Percentiles rank a stretch among this genome's conserved stretches.
Conservation (phyloP, 1,284 basidiomycete genomes). For the Apiotrichum gracile region DNA sequence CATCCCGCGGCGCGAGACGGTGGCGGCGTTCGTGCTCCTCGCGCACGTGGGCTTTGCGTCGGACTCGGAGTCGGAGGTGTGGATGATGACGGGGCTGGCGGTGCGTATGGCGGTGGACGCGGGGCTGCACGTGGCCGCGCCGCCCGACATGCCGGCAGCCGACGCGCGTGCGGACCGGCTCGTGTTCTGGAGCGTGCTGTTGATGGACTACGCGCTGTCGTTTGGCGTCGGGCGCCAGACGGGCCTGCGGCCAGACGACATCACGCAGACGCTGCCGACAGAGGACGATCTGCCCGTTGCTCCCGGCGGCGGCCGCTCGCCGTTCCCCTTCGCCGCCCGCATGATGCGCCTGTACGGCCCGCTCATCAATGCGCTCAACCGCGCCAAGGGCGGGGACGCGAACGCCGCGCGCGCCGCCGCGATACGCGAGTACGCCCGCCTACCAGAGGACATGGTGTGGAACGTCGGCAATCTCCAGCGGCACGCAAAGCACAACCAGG, state of each 20-base stretch:
- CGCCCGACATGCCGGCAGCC: slow-evolving; percentile 1
- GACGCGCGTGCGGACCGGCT: slow-evolving; percentile 9
- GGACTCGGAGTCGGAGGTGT: slow-evolving; percentile 32
- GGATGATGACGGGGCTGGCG: slow-evolving; percentile 31
- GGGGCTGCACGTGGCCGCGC: slow-evolving; percentile 21
- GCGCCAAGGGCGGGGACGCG: not conserved
- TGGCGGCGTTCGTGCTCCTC: slow-evolving; percentile 24
- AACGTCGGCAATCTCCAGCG: slow-evolving; percentile 28
- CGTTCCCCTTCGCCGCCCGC: slow-evolving; percentile 24
- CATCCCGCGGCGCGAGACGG: slow-evolving; percentile 28
- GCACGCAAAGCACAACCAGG: slow-evolving; percentile 16
- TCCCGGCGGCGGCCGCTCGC: slow-evolving; percentile 9
- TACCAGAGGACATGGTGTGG: slow-evolving; percentile 29
- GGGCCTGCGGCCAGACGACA: slow-evolving; percentile 7
- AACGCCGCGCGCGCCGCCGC: slow-evolving; percentile 3
- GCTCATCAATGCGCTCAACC: slow-evolving; percentile 28
- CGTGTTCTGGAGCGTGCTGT: slow-evolving; percentile 11
- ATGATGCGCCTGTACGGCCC: slow-evolving; percentile 26
- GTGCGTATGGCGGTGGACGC: slow-evolving; percentile 31
- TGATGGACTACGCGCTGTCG: slow-evolving; percentile 9
- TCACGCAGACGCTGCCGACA: slow-evolving; percentile 7
- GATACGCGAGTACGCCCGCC: slow-evolving; percentile 20
- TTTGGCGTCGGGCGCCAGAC: slow-evolving; percentile 12
- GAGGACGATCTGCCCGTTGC: slow-evolving; percentile 1
- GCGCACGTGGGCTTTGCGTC: slow-evolving; percentile 25